Evolutionary conservation across 306 rosid genomes (phyloP).

Genomic region (Leucaena leucocephala): DNA sequence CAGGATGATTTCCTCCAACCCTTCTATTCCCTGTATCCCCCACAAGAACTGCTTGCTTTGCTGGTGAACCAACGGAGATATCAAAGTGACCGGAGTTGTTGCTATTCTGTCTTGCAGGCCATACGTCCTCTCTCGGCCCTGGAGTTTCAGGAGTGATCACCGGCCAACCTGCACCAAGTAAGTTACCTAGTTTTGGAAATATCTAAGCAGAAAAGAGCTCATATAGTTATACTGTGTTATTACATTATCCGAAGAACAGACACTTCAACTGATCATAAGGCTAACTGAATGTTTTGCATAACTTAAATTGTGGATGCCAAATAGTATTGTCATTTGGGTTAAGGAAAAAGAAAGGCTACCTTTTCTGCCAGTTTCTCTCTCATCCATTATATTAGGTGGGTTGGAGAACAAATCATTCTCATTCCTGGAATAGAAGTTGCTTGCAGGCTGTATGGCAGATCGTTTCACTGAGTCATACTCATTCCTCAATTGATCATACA

Average conservation of each 20-base stretch:
- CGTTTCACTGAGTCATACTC: slow-evolving; percentile 81
- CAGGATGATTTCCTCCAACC: slow-evolving; percentile 58
- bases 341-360: slow-evolving; percentile 58
- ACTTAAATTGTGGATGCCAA: slow-evolving; percentile 17
- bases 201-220: slow-evolving; percentile 45
- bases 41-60: slow-evolving; percentile 58
- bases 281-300: background rate
- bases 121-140: slow-evolving; percentile 96
- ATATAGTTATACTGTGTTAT: slow-evolving; percentile 20
- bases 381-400: slow-evolving; percentile 69
- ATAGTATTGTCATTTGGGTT: slow-evolving; percentile 3
- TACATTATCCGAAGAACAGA: slow-evolving; percentile 1
- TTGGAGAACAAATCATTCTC: slow-evolving; percentile 81
- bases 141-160: slow-evolving; percentile 87
- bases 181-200: slow-evolving; percentile 86
- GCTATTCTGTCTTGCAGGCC: slow-evolving; percentile 93
- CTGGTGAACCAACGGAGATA: slow-evolving; percentile 80
- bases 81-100: slow-evolving; percentile 81
- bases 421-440: slow-evolving; percentile 83
- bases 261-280: slow-evolving; percentile 24
- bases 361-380: slow-evolving; percentile 74
- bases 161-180: slow-evolving; percentile 82
- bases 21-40: slow-evolving; percentile 79
- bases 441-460: slow-evolving; percentile 82
- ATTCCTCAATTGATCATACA: slow-evolving; percentile 93